These are phyloP conservation scores for Collariella sp. DNA, from an alignment of 495 filamentous ascomycete species.

Conservation along the genomic window DNA sequence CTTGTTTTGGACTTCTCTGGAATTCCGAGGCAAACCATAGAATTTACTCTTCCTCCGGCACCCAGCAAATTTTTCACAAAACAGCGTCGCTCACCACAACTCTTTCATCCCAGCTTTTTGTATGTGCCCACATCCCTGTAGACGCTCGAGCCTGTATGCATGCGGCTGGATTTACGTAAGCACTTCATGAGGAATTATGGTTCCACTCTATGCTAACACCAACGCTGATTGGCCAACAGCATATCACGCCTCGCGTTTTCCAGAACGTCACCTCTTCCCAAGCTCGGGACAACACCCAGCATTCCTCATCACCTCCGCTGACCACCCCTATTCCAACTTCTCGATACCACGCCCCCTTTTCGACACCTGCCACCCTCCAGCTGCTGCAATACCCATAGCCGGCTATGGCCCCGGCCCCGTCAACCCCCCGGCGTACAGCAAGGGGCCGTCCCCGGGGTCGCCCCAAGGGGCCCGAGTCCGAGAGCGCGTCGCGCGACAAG, in stretches of 20 bases:
- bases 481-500: slow-evolving; percentile 36
- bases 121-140: neutral
- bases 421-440: slow-evolving; percentile 34
- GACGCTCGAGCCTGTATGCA: neutral
- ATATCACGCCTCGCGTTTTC: slow-evolving; percentile 25
- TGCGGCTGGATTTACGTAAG: slow-evolving; percentile 18
- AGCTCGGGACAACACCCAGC: slow-evolving; percentile 7
- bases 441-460: slow-evolving; percentile 37
- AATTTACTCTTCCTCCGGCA: neutral
- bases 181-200: neutral
- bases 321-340: slow-evolving; percentile 5
- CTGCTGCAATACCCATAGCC: neutral
- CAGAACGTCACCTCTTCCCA: slow-evolving; percentile 29
- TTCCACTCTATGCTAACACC: neutral
- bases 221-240: slow-evolving; percentile 10
- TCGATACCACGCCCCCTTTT: neutral
- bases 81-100: neutral
- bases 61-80: neutral
- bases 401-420: slow-evolving; percentile 36
- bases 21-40: neutral
- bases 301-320: slow-evolving; percentile 20
- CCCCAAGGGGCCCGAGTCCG: slow-evolving; percentile 30
- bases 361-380: neutral
- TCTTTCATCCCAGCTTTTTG: neutral
- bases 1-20: neutral